Evolutionary conservation across 176 grass and related monocot genomes (phyloP), one percentile per base, ranked within the genome.

Genomic region (Oryza rufipogon): DNA sequence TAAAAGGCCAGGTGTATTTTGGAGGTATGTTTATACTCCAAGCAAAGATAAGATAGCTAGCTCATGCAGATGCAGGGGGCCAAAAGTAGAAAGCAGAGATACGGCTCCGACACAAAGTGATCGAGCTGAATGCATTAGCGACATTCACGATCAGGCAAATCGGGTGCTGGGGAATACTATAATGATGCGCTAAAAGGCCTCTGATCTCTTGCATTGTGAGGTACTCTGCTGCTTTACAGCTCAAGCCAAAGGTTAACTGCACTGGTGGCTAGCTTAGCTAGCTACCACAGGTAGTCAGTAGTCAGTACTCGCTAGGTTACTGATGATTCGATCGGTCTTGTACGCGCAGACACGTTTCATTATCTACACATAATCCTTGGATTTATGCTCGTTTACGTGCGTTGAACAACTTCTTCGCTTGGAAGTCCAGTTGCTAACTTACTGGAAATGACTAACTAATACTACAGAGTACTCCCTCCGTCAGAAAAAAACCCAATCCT

Each of bases 31-130:
- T 86, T 77, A 68, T 68, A 68, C 79, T 82, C 73, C 79, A 90
- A 90, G 88, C 83, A 82, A 82, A n/a, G 54, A 12, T 14, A 6
- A 54, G 4, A 0, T 58, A 48, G 47, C 16, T 58, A 76, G 65
- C 42, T 54, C 33, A 58, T 58, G 17, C 30, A 32, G 30, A 32
- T 32, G 30, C 54, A 20, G 7, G 56, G 52, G 77, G 56, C 78
- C 63, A 82, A 89, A 89, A 77, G 83, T 77, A 76, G 88, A 89
- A 86, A 89, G 83, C 83, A 77, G 56, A 20, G 73, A 82, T 86
- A 89, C 73, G 83, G 72, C 20, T 20, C 78, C 47, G 14, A 44
- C 56, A 81, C 25, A 66, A 85, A 71, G 42, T 3, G 69, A 20
- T 38, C 36, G 51, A 20, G 51, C 33, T 70, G 23, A 22, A 32